Percentiles rank a stretch among this genome's conserved stretches.
Conservation (phyloP, 352 stramenopile species). For the Globisporangium mamillatum region DNA sequence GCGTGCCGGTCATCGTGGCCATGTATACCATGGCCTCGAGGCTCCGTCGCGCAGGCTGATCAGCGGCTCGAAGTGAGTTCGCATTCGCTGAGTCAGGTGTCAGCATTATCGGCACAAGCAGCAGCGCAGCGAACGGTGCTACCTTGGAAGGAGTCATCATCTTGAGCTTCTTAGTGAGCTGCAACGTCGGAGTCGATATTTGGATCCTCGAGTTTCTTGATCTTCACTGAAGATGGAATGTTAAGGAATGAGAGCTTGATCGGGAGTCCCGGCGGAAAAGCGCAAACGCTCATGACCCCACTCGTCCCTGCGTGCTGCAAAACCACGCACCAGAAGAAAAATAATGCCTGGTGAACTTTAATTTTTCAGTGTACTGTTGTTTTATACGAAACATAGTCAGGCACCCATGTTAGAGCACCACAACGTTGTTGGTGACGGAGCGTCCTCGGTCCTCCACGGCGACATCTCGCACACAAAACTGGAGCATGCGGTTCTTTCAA, state of each 20-base stretch:
- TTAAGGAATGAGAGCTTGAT: background rate
- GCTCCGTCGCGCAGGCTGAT: background rate
- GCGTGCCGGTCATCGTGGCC: background rate
- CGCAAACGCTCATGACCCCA: too few species aligned
- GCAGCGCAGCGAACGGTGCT: background rate
- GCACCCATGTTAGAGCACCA: too few species aligned
- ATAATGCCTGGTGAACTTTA: background rate
- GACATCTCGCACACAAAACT: too few species aligned
- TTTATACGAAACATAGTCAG: too few species aligned
- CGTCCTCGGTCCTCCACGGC: too few species aligned
- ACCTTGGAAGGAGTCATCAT: background rate
- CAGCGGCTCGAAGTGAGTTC: background rate
- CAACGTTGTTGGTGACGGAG: too few species aligned
- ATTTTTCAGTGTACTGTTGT: too few species aligned
- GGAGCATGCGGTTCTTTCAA: too few species aligned
- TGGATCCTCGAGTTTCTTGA: background rate
- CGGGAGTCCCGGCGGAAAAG: too few species aligned
- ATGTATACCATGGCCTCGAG: constrained; percentile 3
- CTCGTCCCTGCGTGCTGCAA: background rate
- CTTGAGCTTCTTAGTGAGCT: background rate
- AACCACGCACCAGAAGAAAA: background rate
- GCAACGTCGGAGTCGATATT: background rate
- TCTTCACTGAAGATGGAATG: background rate
- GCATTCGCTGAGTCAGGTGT: background rate
- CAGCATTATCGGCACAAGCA: background rate